These are phyloP conservation scores for Suhomyces emberorum DNA, from an alignment of 805 yeast species.

Conservation along the genomic window DNA sequence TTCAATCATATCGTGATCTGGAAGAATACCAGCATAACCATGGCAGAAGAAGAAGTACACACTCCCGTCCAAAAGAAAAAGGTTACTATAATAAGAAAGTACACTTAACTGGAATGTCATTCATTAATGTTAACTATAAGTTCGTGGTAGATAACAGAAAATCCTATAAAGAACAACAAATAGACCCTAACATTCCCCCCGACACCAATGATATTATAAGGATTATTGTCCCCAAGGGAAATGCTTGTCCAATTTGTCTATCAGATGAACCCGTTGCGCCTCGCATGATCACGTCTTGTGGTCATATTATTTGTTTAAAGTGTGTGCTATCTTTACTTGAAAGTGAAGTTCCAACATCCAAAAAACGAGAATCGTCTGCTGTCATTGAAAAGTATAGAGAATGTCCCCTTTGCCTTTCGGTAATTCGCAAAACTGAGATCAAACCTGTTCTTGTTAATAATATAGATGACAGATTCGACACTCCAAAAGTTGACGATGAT, in stretches of 20 bases:
- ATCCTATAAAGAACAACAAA: conserved; percentile 52
- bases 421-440: conserved; percentile 49
- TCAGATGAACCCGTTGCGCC: conserved; percentile 86
- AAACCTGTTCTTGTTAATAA: conserved; percentile 59
- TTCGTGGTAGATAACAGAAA: conserved; percentile 70
- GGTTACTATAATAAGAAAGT: conserved; percentile 22
- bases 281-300: conserved; percentile 85
- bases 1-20: conserved; percentile 41
- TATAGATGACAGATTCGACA: conserved; percentile 53
- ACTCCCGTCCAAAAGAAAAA: conserved; percentile 8
- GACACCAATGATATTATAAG: conserved; percentile 60
- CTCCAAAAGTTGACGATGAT: conserved; percentile 55
- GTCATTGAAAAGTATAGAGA: conserved; percentile 52
- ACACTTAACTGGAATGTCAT: conserved; percentile 60
- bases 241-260: conserved; percentile 89
- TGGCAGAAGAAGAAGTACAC: conserved; percentile 9
- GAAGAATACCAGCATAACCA: conserved; percentile 27
- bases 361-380: conserved; percentile 33
- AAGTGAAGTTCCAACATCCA: conserved; percentile 42
- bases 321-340: conserved; percentile 74
- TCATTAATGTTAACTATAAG: conserved; percentile 79
- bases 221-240: conserved; percentile 70
- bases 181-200: conserved; percentile 76
- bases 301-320: conserved; percentile 84
- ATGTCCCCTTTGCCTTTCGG: conserved; percentile 77